Percentiles rank a stretch among this genome's conserved stretches.
Evolutionary conservation across 768 basidiomycete genomes (phyloP).

Genomic region (Cystobasidium tubakii): DNA sequence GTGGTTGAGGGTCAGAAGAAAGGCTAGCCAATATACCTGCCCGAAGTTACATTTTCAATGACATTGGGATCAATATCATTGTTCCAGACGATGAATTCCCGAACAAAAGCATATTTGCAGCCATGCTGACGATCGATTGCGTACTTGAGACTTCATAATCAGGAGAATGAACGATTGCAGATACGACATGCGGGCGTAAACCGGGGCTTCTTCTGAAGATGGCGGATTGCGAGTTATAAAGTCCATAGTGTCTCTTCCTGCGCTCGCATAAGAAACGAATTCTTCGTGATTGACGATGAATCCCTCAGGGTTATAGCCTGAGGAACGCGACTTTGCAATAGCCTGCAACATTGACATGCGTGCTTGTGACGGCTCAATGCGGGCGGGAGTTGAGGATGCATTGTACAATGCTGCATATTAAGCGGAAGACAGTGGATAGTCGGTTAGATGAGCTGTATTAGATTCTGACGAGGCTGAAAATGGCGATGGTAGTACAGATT

Average conservation of each 20-base stretch:
- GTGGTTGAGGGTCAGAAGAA: background rate
- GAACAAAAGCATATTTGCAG: slow-evolving; percentile 40
- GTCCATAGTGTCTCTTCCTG: background rate
- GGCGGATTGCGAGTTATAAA: background rate
- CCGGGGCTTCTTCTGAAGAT: background rate
- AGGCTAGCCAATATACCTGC: background rate
- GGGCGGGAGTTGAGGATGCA: background rate
- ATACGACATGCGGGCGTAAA: background rate
- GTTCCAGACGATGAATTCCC: slow-evolving; percentile 45
- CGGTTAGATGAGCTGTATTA: background rate
- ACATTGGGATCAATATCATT: slow-evolving; percentile 22
- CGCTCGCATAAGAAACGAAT: background rate
- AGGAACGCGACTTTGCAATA: background rate
- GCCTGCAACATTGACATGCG: background rate
- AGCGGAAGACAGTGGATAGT: background rate
- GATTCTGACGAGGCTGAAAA: background rate
- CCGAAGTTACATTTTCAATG: background rate
- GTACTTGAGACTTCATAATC: slow-evolving; percentile 3
- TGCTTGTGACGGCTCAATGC: background rate
- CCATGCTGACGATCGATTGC: slow-evolving; percentile 36
- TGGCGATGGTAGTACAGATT: background rate
- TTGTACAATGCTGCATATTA: background rate
- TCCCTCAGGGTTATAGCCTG: background rate
- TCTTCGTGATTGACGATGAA: background rate
- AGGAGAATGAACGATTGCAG: slow-evolving; percentile 20